phyloP scores from a whole-genome alignment of 139 green algal species.

The Chlamydomonas sp. region DNA sequence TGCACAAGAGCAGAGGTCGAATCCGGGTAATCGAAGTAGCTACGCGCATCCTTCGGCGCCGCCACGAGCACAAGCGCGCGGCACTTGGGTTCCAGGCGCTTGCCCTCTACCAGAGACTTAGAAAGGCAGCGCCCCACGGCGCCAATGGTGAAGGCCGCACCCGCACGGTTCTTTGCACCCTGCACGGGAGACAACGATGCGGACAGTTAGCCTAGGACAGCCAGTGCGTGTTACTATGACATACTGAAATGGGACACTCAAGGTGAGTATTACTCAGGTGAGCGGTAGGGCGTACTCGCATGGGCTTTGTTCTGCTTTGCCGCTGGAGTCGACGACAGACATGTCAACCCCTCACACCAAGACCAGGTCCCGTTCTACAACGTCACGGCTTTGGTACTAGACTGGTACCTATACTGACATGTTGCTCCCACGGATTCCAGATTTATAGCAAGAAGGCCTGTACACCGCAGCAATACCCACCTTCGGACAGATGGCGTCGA shows the following conservation, averaged over 20 bases:
- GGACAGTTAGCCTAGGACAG: not conserved
- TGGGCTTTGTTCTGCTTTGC: too few relatives aligned
- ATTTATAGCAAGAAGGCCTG: not conserved
- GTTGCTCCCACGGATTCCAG: not conserved
- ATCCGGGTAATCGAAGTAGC: constrained; percentile 60
- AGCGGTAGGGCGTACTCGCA: too few relatives aligned
- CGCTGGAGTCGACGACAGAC: too few relatives aligned
- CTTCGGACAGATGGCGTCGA: constrained; percentile 62
- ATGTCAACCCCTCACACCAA: not conserved
- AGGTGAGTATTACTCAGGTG: too few relatives aligned
- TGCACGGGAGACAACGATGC: not conserved
- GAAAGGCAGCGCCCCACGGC: constrained; percentile 83
- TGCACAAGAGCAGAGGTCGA: constrained; percentile 51
- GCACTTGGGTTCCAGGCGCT: constrained; percentile 49
- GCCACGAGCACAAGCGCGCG: constrained; percentile 75
- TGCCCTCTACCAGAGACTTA: constrained; percentile 67
- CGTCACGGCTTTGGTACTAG: too few relatives aligned
- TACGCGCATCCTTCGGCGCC: constrained; percentile 70
- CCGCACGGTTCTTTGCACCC: constrained; percentile 41
- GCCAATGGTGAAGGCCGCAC: constrained; percentile 72
- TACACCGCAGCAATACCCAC: constrained; percentile 9
- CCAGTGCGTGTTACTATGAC: not conserved
- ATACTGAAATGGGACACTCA: not conserved
- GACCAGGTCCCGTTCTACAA: not conserved
- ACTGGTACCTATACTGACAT: not conserved